Evolutionary conservation across 1,139 yeast genomes (phyloP).

Genomic region (Yamadazyma sp.): DNA sequence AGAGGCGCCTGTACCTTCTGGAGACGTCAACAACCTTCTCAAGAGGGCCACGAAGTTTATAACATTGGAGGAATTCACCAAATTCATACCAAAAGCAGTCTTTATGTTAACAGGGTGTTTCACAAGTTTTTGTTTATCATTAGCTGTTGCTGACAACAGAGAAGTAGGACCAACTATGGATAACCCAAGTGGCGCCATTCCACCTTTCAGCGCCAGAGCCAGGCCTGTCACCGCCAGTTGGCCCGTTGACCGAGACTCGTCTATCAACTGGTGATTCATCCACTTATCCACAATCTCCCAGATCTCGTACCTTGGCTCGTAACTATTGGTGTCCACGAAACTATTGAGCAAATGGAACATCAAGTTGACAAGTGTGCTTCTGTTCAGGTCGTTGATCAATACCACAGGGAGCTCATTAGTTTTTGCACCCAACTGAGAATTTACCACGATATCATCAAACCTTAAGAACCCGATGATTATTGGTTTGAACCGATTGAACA

Average conservation of each 20-base stretch:
- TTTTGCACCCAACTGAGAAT: conserved; percentile 17
- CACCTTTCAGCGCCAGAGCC: conserved; percentile 5
- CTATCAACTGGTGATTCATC: conserved; percentile 50
- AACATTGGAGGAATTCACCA: conserved; percentile 52
- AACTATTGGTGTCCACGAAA: conserved; percentile 43
- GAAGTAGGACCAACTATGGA: neutral
- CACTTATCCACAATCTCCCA: conserved; percentile 79
- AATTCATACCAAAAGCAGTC: conserved; percentile 33
- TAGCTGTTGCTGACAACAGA: neutral
- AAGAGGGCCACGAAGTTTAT: conserved; percentile 61
- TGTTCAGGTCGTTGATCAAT: conserved; percentile 34
- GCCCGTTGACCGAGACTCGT: conserved; percentile 8
- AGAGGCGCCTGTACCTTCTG: conserved; percentile 20
- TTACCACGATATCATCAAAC: conserved; percentile 38
- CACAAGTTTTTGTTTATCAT: conserved; percentile 16
- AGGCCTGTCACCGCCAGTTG: neutral
- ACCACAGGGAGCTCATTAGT: conserved; percentile 23
- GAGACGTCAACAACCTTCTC: conserved; percentile 31
- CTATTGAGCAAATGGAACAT: conserved; percentile 45
- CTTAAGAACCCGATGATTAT: conserved; percentile 37
- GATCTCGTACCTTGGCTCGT: conserved; percentile 43
- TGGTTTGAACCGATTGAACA: conserved; percentile 38
- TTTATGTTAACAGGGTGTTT: conserved; percentile 32
- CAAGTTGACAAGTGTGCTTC: conserved; percentile 36
- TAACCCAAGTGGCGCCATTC: neutral